Conservation (phyloP, 139 green algal species). For the Chloropicon primus region DNA sequence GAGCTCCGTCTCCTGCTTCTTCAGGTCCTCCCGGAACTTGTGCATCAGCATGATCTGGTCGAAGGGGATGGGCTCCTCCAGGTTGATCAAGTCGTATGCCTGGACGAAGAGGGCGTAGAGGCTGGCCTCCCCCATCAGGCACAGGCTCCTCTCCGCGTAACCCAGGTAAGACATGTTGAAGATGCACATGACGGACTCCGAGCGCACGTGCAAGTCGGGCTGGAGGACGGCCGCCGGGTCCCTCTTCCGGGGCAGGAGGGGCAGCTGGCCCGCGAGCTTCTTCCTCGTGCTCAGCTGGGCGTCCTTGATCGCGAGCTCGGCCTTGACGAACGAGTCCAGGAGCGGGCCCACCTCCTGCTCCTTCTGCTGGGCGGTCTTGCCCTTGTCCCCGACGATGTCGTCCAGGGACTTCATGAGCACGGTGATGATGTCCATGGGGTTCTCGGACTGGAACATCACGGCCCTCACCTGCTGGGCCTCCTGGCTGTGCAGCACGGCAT, state of each 20-base stretch:
- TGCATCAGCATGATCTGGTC: background rate
- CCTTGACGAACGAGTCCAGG: background rate
- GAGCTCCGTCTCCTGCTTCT: background rate
- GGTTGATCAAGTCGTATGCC: background rate
- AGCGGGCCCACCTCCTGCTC: background rate
- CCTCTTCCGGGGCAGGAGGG: background rate
- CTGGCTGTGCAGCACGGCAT: background rate
- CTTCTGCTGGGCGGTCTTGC: background rate
- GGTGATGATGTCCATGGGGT: background rate
- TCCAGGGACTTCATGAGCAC: background rate
- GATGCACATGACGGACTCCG: background rate
- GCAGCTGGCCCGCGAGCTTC: background rate
- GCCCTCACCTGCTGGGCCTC: background rate
- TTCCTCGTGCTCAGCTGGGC: background rate
- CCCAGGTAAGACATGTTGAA: too few species aligned
- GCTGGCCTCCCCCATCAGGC: background rate
- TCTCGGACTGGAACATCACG: background rate
- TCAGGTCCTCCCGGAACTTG: background rate
- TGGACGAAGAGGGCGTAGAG: background rate
- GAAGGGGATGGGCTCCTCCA: background rate
- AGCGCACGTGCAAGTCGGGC: background rate
- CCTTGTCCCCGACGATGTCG: background rate
- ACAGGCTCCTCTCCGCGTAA: background rate
- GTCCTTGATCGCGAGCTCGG: background rate
- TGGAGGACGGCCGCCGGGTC: too few species aligned